Base-by-base conservation (phyloP, 495 filamentous ascomycete genomes). In the Filosporella fistucella region DNA sequence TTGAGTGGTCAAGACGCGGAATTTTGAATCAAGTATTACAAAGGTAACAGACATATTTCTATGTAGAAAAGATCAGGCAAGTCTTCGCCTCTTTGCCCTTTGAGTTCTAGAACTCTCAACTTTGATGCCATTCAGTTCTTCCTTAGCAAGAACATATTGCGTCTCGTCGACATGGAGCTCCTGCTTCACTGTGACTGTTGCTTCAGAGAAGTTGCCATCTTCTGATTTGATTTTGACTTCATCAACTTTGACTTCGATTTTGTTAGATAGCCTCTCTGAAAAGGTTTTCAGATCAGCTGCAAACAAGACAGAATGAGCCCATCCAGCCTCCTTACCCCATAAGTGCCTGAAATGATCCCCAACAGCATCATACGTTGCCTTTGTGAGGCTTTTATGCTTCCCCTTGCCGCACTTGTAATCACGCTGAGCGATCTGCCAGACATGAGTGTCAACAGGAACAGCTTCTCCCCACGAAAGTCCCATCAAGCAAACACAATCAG, bases 281-380 rank as follows among this genome's bases (percentile, higher is more conserved):
- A 97, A 97, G 0, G 86, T 80, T 61, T 81, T 85, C 37, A 99
- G 65, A 62, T 99, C 90, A 3, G 93, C 94, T 0, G 93, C 93
- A 62, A 99, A 99, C 4, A 99, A 75, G 14, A 98, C 94, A 30
- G 84, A 91, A 65, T 99, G 93, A 1, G 93, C 94, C 94, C 94
- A 99, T 1, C 93, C 93, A 9, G 93, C 93, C 55, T 97, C 87
- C 25, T 84, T 79, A 0, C 93, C 93, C 94, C 94, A 97, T 4
- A 97, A 75, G 41, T 77, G 78, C 24, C 93, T 78, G 63, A 97
- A 97, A 58, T 93, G 83, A 51, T 95, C 84, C 3, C 85, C 94
- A 33, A 99, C 78, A 7, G 90, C 87, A 56, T 90, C 82, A 61
- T 97, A 96, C 42, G 88, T 93, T 21, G 77, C 77, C 59, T 91